Conservation (phyloP, 768 basidiomycete species). For the Naganishia vishniacii region DNA sequence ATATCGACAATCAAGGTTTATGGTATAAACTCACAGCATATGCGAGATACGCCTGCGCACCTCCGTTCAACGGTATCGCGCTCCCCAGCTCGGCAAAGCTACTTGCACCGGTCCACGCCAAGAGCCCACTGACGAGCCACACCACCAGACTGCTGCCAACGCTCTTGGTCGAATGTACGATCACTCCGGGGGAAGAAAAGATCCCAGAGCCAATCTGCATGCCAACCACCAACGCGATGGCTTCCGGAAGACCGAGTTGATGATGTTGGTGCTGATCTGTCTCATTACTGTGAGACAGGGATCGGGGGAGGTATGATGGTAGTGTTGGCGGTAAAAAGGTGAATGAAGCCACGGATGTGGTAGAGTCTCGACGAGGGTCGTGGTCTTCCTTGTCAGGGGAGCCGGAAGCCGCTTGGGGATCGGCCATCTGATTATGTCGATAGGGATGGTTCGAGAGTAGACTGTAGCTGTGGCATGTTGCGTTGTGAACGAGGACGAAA, state of each 20-base stretch:
- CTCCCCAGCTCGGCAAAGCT: conserved; percentile 81
- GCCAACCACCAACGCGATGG: conserved; percentile 79
- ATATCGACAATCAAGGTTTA: background rate
- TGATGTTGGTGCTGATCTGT: conserved; percentile 9
- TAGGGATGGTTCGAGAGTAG: background rate
- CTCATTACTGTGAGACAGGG: conserved; percentile 2
- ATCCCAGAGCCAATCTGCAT: conserved; percentile 88
- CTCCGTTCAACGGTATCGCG: conserved; percentile 65
- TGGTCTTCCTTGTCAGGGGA: background rate
- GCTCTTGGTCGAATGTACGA: conserved; percentile 79
- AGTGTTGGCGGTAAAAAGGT: background rate
- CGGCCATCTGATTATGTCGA: background rate
- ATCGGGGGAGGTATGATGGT: conserved; percentile 4
- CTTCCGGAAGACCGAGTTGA: conserved; percentile 49
- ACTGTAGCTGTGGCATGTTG: background rate
- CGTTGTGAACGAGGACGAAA: too few relatives aligned
- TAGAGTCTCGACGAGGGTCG: background rate
- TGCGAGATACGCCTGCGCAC: conserved; percentile 69
- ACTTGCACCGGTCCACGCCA: conserved; percentile 86
- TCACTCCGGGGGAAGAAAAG: conserved; percentile 88
- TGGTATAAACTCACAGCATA: conserved; percentile 62
- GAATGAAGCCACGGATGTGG: conserved; percentile 2
- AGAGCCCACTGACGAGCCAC: conserved; percentile 74
- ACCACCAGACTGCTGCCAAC: conserved; percentile 82
- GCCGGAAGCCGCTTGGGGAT: background rate